Percentiles rank a stretch among this genome's conserved stretches.
These are phyloP conservation scores for Raphanus hybrid DNA, from an alignment of 441 rosid species.

Conservation along the genomic window DNA sequence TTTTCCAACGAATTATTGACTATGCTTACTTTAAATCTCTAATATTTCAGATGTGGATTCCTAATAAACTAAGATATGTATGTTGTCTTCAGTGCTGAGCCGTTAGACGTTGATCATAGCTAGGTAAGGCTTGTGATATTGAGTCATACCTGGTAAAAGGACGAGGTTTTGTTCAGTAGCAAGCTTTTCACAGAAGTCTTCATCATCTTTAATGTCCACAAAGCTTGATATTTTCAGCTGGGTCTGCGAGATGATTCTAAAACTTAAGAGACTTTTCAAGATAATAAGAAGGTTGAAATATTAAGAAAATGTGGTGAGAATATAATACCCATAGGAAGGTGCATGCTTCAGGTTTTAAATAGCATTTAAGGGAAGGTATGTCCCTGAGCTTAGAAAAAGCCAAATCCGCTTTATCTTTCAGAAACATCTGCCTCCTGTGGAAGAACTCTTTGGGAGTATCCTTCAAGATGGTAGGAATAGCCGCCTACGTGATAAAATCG, in stretches of 20 bases:
- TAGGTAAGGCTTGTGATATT: neutral
- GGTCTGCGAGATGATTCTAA: conserved; percentile 33
- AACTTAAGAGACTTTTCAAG: neutral
- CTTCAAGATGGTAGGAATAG: conserved; percentile 47
- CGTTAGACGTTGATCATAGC: neutral
- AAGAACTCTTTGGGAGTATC: conserved; percentile 25
- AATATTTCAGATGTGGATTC: neutral
- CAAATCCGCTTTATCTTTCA: conserved; percentile 29
- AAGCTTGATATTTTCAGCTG: conserved; percentile 39
- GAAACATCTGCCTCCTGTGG: neutral
- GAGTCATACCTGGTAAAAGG: conserved; percentile 45
- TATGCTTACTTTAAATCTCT: neutral
- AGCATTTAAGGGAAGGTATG: conserved; percentile 23
- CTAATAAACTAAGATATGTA: neutral
- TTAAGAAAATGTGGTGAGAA: neutral
- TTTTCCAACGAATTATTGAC: neutral
- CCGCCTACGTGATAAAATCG: conserved; percentile 45
- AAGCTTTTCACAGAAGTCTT: no score
- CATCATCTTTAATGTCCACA: conserved; percentile 32
- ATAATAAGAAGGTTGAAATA: conserved; percentile 22
- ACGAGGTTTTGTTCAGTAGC: no score
- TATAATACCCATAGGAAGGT: conserved; percentile 32
- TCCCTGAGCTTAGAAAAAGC: conserved; percentile 19
- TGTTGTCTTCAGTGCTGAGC: neutral
- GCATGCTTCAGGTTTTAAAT: no score